Conservation (phyloP, 805 yeast species). For the Candida sanyiensis region DNA sequence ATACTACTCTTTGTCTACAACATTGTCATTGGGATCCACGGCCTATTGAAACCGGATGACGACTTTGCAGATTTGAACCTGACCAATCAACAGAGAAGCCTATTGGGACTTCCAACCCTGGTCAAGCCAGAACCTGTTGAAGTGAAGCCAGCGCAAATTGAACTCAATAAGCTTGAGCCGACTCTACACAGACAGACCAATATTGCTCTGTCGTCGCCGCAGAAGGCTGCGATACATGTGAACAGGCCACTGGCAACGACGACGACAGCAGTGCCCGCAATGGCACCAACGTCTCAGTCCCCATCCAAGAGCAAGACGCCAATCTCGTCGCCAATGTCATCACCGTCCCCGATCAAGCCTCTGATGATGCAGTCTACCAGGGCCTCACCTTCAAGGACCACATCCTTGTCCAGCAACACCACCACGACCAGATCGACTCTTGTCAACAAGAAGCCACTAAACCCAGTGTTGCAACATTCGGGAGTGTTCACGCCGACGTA, state of each 20-base stretch:
- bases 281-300: neutral
- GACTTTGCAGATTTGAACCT: constrained; percentile 30
- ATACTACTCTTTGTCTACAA: constrained; percentile 28
- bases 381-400: too few relatives aligned
- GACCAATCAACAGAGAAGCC: constrained; percentile 28
- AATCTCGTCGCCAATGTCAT: constrained; percentile 27
- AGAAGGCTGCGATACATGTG: neutral
- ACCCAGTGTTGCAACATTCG: constrained; percentile 1
- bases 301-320: constrained; percentile 20
- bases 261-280: neutral
- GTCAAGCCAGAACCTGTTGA: neutral
- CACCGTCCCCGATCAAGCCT: constrained; percentile 20
- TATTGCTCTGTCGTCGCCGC: constrained; percentile 17
- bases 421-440: neutral
- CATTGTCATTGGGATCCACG: constrained; percentile 27
- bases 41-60: constrained; percentile 26
- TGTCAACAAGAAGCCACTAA: neutral
- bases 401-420: too few relatives aligned
- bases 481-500: constrained; percentile 22
- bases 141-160: neutral
- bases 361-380: constrained; percentile 10
- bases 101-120: constrained; percentile 28
- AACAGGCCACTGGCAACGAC: neutral
- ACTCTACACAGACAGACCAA: constrained; percentile 5
- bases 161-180: constrained; percentile 9